These are phyloP conservation scores for Capsicum rhomboideum DNA, from an alignment of 257 asterid genomes.

Conservation along the genomic window DNA sequence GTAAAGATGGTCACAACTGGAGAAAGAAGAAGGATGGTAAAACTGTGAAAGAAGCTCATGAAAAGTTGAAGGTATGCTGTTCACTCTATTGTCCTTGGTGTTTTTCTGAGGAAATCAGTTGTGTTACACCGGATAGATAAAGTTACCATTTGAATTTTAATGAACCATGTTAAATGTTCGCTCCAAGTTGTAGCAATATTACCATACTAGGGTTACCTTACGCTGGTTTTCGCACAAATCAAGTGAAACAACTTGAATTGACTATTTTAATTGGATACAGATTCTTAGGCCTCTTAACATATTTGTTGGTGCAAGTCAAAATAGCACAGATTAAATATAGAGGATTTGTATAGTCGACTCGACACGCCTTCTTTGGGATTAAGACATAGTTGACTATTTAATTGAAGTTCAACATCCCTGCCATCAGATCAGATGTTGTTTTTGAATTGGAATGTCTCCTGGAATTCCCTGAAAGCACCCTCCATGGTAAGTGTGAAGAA, in stretches of 20 bases:
- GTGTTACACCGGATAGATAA: not conserved
- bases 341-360: not conserved
- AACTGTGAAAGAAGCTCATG: constrained; percentile 26
- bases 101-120: not conserved
- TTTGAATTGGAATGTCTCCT: not conserved
- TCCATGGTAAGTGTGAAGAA: not conserved
- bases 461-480: not conserved
- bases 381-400: not conserved
- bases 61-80: constrained; percentile 11
- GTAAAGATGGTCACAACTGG: constrained; percentile 24
- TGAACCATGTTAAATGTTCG: not conserved
- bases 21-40: constrained; percentile 26
- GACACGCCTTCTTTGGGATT: not conserved
- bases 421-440: not conserved
- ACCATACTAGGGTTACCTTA: not conserved
- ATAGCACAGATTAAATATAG: not conserved
- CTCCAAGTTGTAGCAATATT: not conserved
- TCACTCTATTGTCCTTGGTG: not conserved
- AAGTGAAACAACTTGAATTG: not conserved
- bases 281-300: not conserved
- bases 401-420: not conserved
- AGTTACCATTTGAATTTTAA: not conserved
- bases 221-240: not conserved
- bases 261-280: not conserved
- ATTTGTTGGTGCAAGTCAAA: not conserved